phyloP scores from a whole-genome alignment of 768 basidiomycete species.

The Suillus brevipes region DNA sequence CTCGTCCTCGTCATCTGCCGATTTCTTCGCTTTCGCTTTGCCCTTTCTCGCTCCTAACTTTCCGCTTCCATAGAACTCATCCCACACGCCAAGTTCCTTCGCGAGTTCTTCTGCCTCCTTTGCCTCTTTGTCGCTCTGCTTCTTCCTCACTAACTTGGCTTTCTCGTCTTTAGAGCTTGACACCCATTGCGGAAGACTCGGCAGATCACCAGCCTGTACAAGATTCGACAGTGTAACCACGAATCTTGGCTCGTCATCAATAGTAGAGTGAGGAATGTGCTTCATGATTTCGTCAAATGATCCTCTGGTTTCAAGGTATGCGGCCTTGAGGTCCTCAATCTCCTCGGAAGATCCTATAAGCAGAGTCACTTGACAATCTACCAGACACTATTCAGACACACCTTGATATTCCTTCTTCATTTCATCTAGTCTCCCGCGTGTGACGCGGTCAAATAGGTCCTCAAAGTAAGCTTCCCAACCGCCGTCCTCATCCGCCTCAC shows the following conservation, averaged over 20 bases:
- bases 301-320: conserved; percentile 73
- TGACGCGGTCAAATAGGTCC: conserved; percentile 84
- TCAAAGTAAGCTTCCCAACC: conserved; percentile 94
- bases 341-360: conserved; percentile 82
- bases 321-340: conserved; percentile 68
- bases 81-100: conserved; percentile 90
- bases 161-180: conserved; percentile 77
- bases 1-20: conserved; percentile 31
- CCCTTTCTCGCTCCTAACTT: conserved; percentile 60
- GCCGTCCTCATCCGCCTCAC: conserved; percentile 74
- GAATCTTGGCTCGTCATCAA: conserved; percentile 86
- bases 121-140: conserved; percentile 76
- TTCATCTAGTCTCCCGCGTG: conserved; percentile 83
- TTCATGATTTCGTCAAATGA: conserved; percentile 81
- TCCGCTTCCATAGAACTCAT: conserved; percentile 85
- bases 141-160: conserved; percentile 69
- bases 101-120: conserved; percentile 82
- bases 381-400: conserved; percentile 23
- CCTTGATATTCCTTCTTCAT: conserved; percentile 96
- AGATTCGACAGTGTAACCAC: conserved; percentile 64
- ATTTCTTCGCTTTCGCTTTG: conserved; percentile 50
- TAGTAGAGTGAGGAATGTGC: conserved; percentile 81
- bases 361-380: neutral
- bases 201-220: conserved; percentile 61
- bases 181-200: conserved; percentile 62